Evolutionary conservation across 2,329 filamentous ascomycete genomes (phyloP).

Genomic region (Allantophomopsis cytisporea): DNA sequence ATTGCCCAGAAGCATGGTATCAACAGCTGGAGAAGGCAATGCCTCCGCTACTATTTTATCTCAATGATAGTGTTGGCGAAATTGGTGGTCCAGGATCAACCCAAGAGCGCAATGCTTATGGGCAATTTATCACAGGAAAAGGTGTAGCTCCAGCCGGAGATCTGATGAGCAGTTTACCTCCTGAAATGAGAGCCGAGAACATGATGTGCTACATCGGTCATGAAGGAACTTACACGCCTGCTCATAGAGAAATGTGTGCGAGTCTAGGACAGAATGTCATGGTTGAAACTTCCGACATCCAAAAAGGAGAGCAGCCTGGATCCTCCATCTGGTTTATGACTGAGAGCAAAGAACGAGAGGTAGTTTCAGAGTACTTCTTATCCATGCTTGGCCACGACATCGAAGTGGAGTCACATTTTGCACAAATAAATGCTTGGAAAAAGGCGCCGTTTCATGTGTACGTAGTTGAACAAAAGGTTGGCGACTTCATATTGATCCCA

Average conservation of each 20-base stretch:
- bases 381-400: slow-evolving; percentile 92
- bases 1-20: slow-evolving; percentile 81
- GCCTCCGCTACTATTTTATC: slow-evolving; percentile 73
- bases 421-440: slow-evolving; percentile 90
- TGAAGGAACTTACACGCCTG: slow-evolving; percentile 91
- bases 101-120: slow-evolving; percentile 26
- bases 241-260: slow-evolving; percentile 95
- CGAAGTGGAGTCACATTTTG: slow-evolving; percentile 93
- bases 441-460: slow-evolving; percentile 88
- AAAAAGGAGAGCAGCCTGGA: slow-evolving; percentile 66
- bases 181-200: slow-evolving; percentile 84
- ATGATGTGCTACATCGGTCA: slow-evolving; percentile 98
- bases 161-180: slow-evolving; percentile 83
- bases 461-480: slow-evolving; percentile 77
- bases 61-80: slow-evolving; percentile 64
- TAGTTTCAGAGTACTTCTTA: slow-evolving; percentile 87
- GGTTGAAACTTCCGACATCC: slow-evolving; percentile 72
- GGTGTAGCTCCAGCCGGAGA: slow-evolving; percentile 61
- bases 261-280: slow-evolving; percentile 95
- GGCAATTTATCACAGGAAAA: slow-evolving; percentile 26
- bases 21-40: slow-evolving; percentile 66
- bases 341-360: slow-evolving; percentile 78
- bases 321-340: slow-evolving; percentile 99
- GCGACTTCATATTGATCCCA: slow-evolving; percentile 88
- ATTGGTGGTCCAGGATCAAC: slow-evolving; percentile 39